Percentiles rank a stretch among this genome's conserved stretches.
These are phyloP conservation scores for Linnemannia hyalina DNA, from an alignment of 192 early-diverging fungal genomes.

Conservation along the genomic window DNA sequence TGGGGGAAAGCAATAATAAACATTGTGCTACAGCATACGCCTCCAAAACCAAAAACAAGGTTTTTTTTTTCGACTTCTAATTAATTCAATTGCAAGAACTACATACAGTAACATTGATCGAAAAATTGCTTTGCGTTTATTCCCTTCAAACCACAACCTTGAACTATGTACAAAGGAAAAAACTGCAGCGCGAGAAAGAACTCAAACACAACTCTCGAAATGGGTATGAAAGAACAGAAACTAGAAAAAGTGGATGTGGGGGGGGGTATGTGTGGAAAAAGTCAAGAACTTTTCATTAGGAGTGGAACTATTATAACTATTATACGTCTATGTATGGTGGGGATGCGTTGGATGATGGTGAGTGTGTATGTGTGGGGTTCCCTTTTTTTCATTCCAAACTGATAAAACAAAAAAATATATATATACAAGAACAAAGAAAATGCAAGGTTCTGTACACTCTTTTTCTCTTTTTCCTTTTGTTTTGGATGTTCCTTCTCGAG, in stretches of 20 bases:
- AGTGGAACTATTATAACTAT: background rate
- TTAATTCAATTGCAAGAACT: no score
- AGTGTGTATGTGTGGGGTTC: background rate
- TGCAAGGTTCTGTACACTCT: background rate
- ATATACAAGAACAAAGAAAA: background rate
- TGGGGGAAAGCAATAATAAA: background rate
- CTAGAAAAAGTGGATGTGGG: background rate
- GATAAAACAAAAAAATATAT: background rate
- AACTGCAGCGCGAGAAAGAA: background rate
- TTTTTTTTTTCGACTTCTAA: no score
- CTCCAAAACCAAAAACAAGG: no score
- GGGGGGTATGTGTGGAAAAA: background rate
- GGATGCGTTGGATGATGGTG: background rate
- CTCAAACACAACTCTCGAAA: background rate
- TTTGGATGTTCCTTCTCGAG: background rate
- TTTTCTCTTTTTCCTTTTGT: background rate
- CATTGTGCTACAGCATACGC: background rate
- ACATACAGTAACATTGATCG: no score
- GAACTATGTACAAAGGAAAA: no score
- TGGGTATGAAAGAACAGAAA: background rate
- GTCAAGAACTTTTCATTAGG: background rate
- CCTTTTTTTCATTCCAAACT: background rate
- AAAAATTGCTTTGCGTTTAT: no score
- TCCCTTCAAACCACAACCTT: no score
- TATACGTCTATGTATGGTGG: constrained; percentile 9